phyloP scores from a whole-genome alignment of 179 eudicot genomes.

The Beta corolliflora region DNA sequence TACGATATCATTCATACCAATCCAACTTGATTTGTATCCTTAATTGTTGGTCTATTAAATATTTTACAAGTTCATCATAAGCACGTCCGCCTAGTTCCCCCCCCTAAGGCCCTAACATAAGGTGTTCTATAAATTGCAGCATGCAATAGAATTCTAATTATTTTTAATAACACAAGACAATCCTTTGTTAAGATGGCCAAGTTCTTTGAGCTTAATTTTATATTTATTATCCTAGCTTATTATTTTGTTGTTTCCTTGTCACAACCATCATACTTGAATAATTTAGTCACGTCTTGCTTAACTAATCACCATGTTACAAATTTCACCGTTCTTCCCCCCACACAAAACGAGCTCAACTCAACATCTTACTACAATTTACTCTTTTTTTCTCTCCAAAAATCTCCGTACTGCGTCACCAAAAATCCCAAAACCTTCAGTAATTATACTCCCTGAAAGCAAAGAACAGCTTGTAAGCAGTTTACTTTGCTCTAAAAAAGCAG shows the following conservation, averaged over 20 bases:
- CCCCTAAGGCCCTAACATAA: background rate
- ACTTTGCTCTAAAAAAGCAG: slow-evolving; percentile 20
- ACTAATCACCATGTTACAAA: slow-evolving; percentile 14
- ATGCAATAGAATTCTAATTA: background rate
- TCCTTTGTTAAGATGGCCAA: background rate
- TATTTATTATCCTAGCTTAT: background rate
- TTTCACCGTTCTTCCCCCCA: slow-evolving; percentile 12
- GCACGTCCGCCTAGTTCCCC: too few species aligned
- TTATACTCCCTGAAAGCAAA: slow-evolving; percentile 20
- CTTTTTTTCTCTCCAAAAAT: slow-evolving; percentile 25
- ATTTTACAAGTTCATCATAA: too few species aligned
- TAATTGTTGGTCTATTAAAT: too few species aligned
- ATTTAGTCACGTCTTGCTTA: slow-evolving; percentile 22
- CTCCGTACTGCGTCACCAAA: background rate
- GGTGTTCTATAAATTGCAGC: background rate
- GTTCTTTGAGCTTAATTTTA: background rate
- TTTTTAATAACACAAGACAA: background rate
- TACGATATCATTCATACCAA: too few species aligned
- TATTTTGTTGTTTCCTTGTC: slow-evolving; percentile 2
- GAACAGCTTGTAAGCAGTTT: slow-evolving; percentile 19
- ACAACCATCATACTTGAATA: background rate
- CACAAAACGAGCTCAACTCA: slow-evolving; percentile 8
- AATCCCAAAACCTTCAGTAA: background rate
- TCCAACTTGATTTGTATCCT: too few species aligned
- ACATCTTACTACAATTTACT: slow-evolving; percentile 12